phyloP scores from a whole-genome alignment of 2,329 filamentous ascomycete species.

The Colletotrichum echinochloae region DNA sequence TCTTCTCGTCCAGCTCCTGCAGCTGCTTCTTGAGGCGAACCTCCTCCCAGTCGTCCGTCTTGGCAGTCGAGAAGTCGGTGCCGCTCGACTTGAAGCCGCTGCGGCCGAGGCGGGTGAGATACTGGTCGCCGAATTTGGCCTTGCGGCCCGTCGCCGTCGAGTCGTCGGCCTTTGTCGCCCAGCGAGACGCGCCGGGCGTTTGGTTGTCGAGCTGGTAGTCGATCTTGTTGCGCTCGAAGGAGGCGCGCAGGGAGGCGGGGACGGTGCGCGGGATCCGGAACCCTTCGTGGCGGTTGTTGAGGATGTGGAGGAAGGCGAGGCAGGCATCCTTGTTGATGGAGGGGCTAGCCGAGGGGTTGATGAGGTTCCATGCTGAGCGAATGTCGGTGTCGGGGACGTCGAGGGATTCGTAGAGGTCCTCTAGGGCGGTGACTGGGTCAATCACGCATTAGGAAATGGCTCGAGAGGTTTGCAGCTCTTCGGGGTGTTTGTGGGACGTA shows the following conservation, averaged over 20 bases:
- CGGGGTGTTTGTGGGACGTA: conserved; percentile 57
- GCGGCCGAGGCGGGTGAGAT: conserved; percentile 89
- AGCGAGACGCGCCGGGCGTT: conserved; percentile 73
- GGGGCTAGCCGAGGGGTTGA: conserved; percentile 87
- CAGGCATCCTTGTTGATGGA: conserved; percentile 95
- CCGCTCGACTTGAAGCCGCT: conserved; percentile 84
- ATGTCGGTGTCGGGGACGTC: conserved; percentile 83
- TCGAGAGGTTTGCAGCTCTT: neutral
- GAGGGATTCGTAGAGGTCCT: conserved; percentile 86
- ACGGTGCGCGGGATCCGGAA: conserved; percentile 93
- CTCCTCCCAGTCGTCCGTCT: conserved; percentile 97
- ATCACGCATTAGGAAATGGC: conserved; percentile 9
- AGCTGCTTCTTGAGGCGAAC: conserved; percentile 94
- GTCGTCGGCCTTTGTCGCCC: conserved; percentile 84
- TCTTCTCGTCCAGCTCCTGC: conserved; percentile 87
- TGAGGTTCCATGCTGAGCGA: conserved; percentile 94
- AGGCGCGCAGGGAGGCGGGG: conserved; percentile 88
- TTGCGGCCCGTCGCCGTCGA: conserved; percentile 88
- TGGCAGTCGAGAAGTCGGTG: conserved; percentile 88
- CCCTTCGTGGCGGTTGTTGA: conserved; percentile 95
- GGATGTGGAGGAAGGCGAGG: conserved; percentile 94
- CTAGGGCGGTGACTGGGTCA: conserved; percentile 77
- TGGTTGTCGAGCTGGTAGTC: conserved; percentile 92
- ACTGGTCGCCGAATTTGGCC: conserved; percentile 97
- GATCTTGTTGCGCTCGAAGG: conserved; percentile 95